These are phyloP conservation scores for Arthromyces matolae DNA, from an alignment of 768 basidiomycete genomes.

Conservation along the genomic window DNA sequence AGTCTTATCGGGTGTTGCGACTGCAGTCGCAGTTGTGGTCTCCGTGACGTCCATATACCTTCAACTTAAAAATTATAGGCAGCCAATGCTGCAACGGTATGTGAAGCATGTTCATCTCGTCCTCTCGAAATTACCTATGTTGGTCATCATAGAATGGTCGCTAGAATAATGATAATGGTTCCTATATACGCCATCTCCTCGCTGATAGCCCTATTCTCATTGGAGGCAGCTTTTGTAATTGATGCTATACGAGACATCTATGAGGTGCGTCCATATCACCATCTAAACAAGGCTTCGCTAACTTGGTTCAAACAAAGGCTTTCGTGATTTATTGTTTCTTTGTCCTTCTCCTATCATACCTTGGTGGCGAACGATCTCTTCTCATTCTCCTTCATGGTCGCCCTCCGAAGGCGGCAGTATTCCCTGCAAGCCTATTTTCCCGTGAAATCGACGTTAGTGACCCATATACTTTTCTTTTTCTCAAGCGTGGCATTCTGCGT, in stretches of 20 bases:
- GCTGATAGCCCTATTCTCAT: slow-evolving; percentile 87
- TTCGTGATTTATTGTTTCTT: slow-evolving; percentile 96
- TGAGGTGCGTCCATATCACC: slow-evolving; percentile 55
- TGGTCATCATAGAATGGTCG: slow-evolving; percentile 61
- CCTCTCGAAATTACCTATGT: not conserved
- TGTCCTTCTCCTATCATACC: slow-evolving; percentile 72
- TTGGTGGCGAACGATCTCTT: slow-evolving; percentile 91
- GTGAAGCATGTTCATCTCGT: slow-evolving; percentile 6
- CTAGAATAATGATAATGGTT: slow-evolving; percentile 96
- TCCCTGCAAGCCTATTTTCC: slow-evolving; percentile 81
- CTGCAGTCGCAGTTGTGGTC: slow-evolving; percentile 67
- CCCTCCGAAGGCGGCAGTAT: slow-evolving; percentile 81
- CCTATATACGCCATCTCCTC: slow-evolving; percentile 91
- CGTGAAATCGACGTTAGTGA: slow-evolving; percentile 90
- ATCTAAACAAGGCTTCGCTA: not conserved
- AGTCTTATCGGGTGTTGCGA: slow-evolving; percentile 55
- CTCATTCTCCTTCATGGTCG: slow-evolving; percentile 91
- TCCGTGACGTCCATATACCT: slow-evolving; percentile 73
- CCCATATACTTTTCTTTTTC: slow-evolving; percentile 88
- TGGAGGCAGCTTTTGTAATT: slow-evolving; percentile 94
- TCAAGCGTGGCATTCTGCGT: slow-evolving; percentile 97
- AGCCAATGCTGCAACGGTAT: slow-evolving; percentile 76
- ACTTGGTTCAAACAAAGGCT: slow-evolving; percentile 54
- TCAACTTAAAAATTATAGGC: slow-evolving; percentile 84
- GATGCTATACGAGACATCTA: slow-evolving; percentile 94